These are phyloP conservation scores for Xanthoconium stramineum DNA, from an alignment of 768 basidiomycete species.

Conservation along the genomic window DNA sequence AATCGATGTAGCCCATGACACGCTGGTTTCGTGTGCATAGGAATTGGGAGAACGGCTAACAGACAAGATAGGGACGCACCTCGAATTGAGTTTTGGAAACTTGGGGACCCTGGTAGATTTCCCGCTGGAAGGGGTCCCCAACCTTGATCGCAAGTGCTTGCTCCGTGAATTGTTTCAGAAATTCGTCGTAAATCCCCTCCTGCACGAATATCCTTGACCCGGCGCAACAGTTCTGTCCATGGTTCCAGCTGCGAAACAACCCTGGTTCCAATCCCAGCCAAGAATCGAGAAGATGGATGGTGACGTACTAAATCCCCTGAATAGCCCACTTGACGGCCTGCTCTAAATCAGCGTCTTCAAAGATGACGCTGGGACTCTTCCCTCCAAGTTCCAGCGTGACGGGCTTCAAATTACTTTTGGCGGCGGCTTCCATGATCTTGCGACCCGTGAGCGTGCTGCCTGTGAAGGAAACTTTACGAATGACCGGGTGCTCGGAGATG, in stretches of 20 bases:
- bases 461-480: constrained; percentile 9
- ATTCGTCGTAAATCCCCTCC: constrained; percentile 5
- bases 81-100: constrained; percentile 11
- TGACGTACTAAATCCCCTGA: constrained; percentile 8
- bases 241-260: constrained; percentile 1
- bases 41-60: background rate
- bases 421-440: constrained; percentile 12
- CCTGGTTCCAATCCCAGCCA: background rate
- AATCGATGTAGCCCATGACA: constrained; percentile 11
- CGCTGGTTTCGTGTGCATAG: background rate
- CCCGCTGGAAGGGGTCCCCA: background rate
- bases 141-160: constrained; percentile 10
- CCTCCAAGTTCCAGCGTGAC: constrained; percentile 12
- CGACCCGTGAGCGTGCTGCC: constrained; percentile 11
- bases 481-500: constrained; percentile 6
- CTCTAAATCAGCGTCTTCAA: constrained; percentile 10
- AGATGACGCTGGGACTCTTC: constrained; percentile 12
- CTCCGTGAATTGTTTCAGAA: constrained; percentile 1
- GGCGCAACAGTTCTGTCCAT: constrained; percentile 9
- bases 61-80: background rate
- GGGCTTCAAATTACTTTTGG: constrained; percentile 11
- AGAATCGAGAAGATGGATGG: background rate
- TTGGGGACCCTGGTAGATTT: constrained; percentile 9
- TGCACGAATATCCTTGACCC: constrained; percentile 13
- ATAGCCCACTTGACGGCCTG: constrained; percentile 12